Percentiles rank a stretch among this genome's conserved stretches.
Evolutionary conservation across 2,329 filamentous ascomycete genomes (phyloP).

Genomic region (Alternaria gaisen): DNA sequence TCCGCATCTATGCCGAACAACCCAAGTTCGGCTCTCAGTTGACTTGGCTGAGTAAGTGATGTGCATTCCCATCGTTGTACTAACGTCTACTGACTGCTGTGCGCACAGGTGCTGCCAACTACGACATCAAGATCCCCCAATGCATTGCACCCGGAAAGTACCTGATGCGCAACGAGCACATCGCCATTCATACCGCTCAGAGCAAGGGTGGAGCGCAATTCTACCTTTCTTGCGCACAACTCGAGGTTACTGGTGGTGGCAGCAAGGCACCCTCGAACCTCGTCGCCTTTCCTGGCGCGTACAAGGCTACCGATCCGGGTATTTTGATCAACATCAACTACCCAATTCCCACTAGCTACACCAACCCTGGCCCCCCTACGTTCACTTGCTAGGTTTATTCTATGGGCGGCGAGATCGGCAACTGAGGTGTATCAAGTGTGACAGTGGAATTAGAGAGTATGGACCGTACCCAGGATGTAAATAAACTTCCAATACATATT

Average conservation of each 20-base stretch:
- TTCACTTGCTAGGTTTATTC: conserved; percentile 9
- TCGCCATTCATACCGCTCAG: conserved; percentile 54
- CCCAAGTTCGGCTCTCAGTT: conserved; percentile 17
- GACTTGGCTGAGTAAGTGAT: conserved; percentile 16
- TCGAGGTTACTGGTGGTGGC: conserved; percentile 52
- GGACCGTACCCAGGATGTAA: background rate
- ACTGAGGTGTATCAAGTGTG: background rate
- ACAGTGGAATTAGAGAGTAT: background rate
- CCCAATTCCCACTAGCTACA: conserved; percentile 16
- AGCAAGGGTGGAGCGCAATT: conserved; percentile 52
- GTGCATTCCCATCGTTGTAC: fast-evolving
- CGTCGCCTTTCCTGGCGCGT: conserved; percentile 53
- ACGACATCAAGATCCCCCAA: conserved; percentile 51
- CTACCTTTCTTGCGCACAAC: conserved; percentile 57
- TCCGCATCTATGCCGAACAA: conserved; percentile 39
- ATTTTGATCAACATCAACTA: conserved; percentile 48
- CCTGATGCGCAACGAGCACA: conserved; percentile 58
- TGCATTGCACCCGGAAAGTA: conserved; percentile 56
- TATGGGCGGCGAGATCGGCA: background rate
- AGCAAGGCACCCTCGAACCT: conserved; percentile 47
- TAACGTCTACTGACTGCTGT: background rate
- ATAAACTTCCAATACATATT: background rate
- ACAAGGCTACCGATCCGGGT: conserved; percentile 35
- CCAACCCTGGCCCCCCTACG: conserved; percentile 11
- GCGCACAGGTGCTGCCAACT: conserved; percentile 8